Base-by-base conservation (phyloP, 2,329 filamentous ascomycete species). In the Xylariaceae sp. region DNA sequence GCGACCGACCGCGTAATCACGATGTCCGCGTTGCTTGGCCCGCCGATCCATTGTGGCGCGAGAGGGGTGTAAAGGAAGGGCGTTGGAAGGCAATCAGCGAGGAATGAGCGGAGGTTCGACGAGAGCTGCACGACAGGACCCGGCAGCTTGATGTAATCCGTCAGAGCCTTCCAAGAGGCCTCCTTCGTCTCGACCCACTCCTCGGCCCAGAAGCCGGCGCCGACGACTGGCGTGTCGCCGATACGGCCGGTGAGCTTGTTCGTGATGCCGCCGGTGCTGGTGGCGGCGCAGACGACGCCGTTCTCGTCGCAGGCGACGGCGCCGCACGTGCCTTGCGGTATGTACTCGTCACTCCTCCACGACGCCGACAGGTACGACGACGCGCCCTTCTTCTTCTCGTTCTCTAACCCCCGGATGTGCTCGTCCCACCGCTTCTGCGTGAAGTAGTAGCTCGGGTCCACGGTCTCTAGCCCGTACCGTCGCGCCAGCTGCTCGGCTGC, bases 161-260 rank as follows among this genome's bases (percentile, higher is more conserved):
- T 43, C 34, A 48, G 24, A 3, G 30, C 39, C 18, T n/a, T 54
- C 50, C 40, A 63, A 19, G 36, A 18, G 12, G 40, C 39, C 12
- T 4, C 28, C 28, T 41, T 40, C 60, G 68, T 62, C 40, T 81
- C 74, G 6, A 63, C 61, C 87, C 87, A 94, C 50, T 88, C 77
- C 58, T 94, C 88, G 0, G 88, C 87, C 87, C 88, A 95, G 61
- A 88, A 95, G 0, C 88, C 88, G 1, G 88, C 84, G 0, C 88
- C 88, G 0, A 88, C 67, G 0, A 83, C 83, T 0, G 88, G 88
- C 9, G 88, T 95, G 57, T 95, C 88, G 1, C 88, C 88, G 47
- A 94, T 82, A 14, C 88, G 71, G 0, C 88, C 88, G 0, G 85
- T 85, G 38, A 90, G 65, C 66, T 95, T 95, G 59, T 95, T 95